A percentile compares a stretch with the other conserved stretches of the same genome.
Evolutionary conservation across 2,329 filamentous ascomycete genomes (phyloP).

Genomic region (Aspergillus sp.): DNA sequence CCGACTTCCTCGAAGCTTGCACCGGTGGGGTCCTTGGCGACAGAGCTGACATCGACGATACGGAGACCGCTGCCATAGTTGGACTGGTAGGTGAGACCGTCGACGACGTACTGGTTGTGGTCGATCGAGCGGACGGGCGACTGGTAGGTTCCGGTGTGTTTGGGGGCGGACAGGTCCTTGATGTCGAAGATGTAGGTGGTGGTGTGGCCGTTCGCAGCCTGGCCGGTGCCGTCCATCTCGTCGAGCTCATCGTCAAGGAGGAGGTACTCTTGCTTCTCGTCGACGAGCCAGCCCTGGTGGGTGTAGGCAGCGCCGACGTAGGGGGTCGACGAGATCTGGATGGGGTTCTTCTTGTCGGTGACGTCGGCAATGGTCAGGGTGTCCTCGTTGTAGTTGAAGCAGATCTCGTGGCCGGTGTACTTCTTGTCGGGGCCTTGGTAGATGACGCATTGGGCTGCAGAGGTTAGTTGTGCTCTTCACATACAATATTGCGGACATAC

Average conservation of each 20-base stretch:
- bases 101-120: conserved; percentile 28
- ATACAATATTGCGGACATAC: neutral
- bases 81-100: conserved; percentile 23
- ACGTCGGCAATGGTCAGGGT: conserved; percentile 26
- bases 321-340: conserved; percentile 26
- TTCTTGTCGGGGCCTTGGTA: conserved; percentile 22
- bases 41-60: conserved; percentile 24
- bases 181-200: conserved; percentile 29
- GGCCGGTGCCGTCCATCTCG: conserved; percentile 21
- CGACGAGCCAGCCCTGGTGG: conserved; percentile 25
- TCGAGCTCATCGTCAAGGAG: conserved; percentile 27
- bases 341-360: conserved; percentile 18
- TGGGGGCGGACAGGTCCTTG: conserved; percentile 18
- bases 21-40: conserved; percentile 21
- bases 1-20: conserved; percentile 22
- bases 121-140: conserved; percentile 25
- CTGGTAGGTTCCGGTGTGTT: conserved; percentile 25
- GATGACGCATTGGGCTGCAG: conserved; percentile 25
- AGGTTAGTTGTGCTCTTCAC: neutral
- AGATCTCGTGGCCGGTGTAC: conserved; percentile 24
- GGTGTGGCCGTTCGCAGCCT: conserved; percentile 26
- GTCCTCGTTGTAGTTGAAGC: conserved; percentile 30
- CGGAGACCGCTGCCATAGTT: conserved; percentile 28
- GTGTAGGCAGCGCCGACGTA: conserved; percentile 25
- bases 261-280: conserved; percentile 21